Conservation (phyloP, 305 asterid genomes). For the Solanum hybrid region DNA sequence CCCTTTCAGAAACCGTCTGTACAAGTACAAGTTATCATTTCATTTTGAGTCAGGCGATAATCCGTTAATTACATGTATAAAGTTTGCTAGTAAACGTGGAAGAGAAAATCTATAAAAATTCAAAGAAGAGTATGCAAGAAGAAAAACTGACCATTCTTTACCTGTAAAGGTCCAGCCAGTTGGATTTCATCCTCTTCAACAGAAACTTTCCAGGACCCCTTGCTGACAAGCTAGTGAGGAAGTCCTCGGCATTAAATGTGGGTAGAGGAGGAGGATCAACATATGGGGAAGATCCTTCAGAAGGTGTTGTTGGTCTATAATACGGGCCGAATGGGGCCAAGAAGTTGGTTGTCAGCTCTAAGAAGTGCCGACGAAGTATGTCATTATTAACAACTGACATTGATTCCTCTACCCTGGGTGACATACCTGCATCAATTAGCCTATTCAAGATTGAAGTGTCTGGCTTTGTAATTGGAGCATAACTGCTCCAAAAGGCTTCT, state of each 20-base stretch:
- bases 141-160: slow-evolving; percentile 16
- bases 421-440: slow-evolving; percentile 94
- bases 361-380: slow-evolving; percentile 88
- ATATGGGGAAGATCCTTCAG: slow-evolving; percentile 86
- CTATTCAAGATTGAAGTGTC: slow-evolving; percentile 90
- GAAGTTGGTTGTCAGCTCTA: slow-evolving; percentile 93
- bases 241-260: slow-evolving; percentile 64
- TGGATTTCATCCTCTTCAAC: slow-evolving; percentile 75
- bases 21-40: slow-evolving; percentile 7
- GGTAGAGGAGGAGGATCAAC: slow-evolving; percentile 87
- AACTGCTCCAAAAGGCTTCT: slow-evolving; percentile 86
- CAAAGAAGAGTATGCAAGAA: not conserved
- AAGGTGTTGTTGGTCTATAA: slow-evolving; percentile 73
- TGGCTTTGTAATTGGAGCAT: slow-evolving; percentile 73
- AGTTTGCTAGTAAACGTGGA: not conserved
- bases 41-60: not conserved
- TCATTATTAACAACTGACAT: slow-evolving; percentile 98
- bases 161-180: slow-evolving; percentile 97
- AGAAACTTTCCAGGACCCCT: slow-evolving; percentile 97
- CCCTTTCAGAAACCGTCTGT: slow-evolving; percentile 85
- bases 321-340: slow-evolving; percentile 98
- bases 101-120: not conserved
- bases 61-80: not conserved
- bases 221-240: slow-evolving; percentile 50
- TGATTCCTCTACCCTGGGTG: slow-evolving; percentile 96